Evolutionary conservation across 2,329 filamentous ascomycete species (phyloP).

Genomic region (Paraphoma sp.): DNA sequence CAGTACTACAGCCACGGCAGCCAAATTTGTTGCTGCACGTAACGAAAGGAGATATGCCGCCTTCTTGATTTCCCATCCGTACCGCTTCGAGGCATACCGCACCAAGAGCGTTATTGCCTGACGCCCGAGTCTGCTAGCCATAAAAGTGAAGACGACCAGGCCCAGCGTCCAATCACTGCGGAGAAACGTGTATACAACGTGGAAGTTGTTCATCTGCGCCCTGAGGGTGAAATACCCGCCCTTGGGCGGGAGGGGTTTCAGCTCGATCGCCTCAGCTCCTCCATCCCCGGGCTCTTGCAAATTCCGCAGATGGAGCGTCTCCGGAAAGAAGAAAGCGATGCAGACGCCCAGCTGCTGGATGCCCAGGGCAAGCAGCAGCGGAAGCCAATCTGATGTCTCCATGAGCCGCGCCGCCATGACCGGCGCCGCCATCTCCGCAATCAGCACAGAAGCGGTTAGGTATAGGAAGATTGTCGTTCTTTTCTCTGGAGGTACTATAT

Average conservation of each 20-base stretch:
- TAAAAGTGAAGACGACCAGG: slow-evolving; percentile 52
- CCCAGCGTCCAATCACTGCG: slow-evolving; percentile 52
- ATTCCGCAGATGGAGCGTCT: slow-evolving; percentile 44
- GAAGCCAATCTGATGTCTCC: slow-evolving; percentile 42
- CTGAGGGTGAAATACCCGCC: slow-evolving; percentile 27
- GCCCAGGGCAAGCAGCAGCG: slow-evolving; percentile 37
- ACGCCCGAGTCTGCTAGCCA: slow-evolving; percentile 57
- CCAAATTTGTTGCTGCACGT: slow-evolving; percentile 56
- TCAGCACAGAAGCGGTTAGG: slow-evolving; percentile 38
- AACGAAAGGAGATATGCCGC: slow-evolving; percentile 52
- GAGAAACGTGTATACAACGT: slow-evolving; percentile 48
- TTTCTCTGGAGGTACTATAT: slow-evolving; percentile 56
- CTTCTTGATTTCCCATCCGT: slow-evolving; percentile 55
- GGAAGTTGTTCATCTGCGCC: slow-evolving; percentile 44
- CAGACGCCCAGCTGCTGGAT: slow-evolving; percentile 35
- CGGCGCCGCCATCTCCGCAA: slow-evolving; percentile 43
- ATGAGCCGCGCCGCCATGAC: slow-evolving; percentile 42
- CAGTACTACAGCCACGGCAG: slow-evolving; percentile 55
- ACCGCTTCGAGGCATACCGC: slow-evolving; percentile 61
- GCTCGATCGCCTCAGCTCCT: slow-evolving; percentile 20
- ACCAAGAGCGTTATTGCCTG: slow-evolving; percentile 56
- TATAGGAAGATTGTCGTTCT: slow-evolving; percentile 42
- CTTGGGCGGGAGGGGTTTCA: slow-evolving; percentile 11
- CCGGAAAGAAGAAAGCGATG: slow-evolving; percentile 39
- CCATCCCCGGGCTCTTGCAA: slow-evolving; percentile 32